Evolutionary conservation across 2,329 filamentous ascomycete genomes (phyloP), one percentile per base, ranked within the genome.

Genomic region (Penicillium glabrum): DNA sequence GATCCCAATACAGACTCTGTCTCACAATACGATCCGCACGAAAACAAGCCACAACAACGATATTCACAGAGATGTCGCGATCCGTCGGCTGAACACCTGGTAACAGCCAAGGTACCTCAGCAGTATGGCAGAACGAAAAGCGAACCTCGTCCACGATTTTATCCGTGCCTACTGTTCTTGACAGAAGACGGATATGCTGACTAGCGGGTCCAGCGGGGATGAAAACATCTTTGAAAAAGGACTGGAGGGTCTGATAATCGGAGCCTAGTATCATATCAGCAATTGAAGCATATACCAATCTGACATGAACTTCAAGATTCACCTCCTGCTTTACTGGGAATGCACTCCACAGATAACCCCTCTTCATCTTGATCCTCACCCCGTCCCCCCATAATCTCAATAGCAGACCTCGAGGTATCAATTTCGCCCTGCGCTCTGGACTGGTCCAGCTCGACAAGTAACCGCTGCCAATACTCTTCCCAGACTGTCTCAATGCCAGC

Each of bases 1-100:
- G 84, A 63, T 87, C 84, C 84, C 84, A 87, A 62, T 86, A 86
- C 5, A 86, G 67, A 54, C 83, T 78, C 64, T 86, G 83, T 48
- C 79, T 79, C 78, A 63, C 62, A 21, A 72, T 65, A 23, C 65
- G 66, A 5, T 69, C 65, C 2, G 65, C 71, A 37, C 61, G 61
- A 46, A 73, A 72, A 41, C 60, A 66, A 3, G 83, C 82, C 11
- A 84, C 79, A 46, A 76, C 78, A 3, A 86, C 78, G 3, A 86
- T 67, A 0, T 80, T 75, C 5, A 83, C 75, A 58, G 84, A 80
- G 7, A 86, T 82, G 27, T 79, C 76, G 53, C 80, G 78, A 51
- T 80, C 76, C 5, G 83, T 86, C 0, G 83, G 78, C 16, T 78
- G 73, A 0, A 86, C 76, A 11, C 76, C 77, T 0, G 84, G 84